A percentile compares a stretch with the other conserved stretches of the same genome.
These are phyloP conservation scores for Podospora didyma DNA, from an alignment of 495 filamentous ascomycete genomes.

Conservation along the genomic window DNA sequence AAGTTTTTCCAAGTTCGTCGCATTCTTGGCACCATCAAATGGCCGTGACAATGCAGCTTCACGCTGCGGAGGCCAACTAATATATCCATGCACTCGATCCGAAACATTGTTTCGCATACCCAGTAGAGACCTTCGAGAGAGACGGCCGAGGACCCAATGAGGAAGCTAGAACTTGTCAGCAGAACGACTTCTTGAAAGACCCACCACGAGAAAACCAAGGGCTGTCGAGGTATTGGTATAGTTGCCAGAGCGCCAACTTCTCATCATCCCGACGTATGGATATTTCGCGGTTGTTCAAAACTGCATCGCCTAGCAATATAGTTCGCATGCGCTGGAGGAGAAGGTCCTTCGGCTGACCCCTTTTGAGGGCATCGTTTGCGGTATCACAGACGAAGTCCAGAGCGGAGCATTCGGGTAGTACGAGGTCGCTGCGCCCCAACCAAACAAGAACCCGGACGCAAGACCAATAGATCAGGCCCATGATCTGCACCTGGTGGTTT, in stretches of 20 bases:
- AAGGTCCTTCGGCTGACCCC: neutral
- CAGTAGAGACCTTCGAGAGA: neutral
- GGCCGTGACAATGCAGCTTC: neutral
- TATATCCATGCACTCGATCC: neutral
- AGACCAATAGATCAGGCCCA: neutral
- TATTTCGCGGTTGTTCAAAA: neutral
- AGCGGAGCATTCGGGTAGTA: neutral
- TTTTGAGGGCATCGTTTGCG: neutral
- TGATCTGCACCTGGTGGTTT: neutral
- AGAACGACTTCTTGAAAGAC: neutral
- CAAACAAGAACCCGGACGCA: neutral
- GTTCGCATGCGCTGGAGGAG: neutral
- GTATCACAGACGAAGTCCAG: neutral
- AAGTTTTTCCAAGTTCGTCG: neutral
- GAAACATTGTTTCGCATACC: neutral
- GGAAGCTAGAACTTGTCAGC: neutral
- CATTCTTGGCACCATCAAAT: neutral
- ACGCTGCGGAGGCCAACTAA: neutral
- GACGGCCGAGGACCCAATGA: neutral
- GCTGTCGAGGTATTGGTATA: neutral
- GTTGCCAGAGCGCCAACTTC: neutral
- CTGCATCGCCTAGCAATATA: neutral
- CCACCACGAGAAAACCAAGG: neutral
- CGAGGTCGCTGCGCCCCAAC: neutral
- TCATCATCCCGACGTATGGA: neutral